A percentile compares a stretch with the other conserved stretches of the same genome.
Conservation (phyloP, 2,329 filamentous ascomycete species). For the Ramularia endophylla region DNA sequence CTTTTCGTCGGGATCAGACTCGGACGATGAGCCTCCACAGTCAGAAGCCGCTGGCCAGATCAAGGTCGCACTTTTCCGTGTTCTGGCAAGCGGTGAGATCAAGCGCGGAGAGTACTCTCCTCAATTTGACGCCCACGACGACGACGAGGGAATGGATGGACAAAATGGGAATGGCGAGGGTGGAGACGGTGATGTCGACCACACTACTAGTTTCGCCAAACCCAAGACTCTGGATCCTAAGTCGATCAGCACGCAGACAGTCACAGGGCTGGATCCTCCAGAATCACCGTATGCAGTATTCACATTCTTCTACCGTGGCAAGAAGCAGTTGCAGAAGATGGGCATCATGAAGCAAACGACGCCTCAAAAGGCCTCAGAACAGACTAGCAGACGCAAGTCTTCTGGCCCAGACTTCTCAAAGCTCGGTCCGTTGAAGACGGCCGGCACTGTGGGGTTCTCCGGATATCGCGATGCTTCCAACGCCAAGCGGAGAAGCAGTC, state of each 20-base stretch:
- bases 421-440: conserved; percentile 74
- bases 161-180: conserved; percentile 53
- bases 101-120: conserved; percentile 98
- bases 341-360: conserved; percentile 66
- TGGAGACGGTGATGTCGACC: conserved; percentile 80
- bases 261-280: conserved; percentile 94
- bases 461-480: conserved; percentile 58
- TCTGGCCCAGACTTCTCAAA: conserved; percentile 79
- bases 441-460: conserved; percentile 85
- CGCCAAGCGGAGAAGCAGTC: conserved; percentile 52
- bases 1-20: conserved; percentile 59
- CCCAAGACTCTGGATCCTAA: conserved; percentile 94
- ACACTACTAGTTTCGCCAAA: conserved; percentile 96
- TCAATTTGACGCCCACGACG: conserved; percentile 94
- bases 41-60: conserved; percentile 96
- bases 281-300: conserved; percentile 96
- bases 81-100: conserved; percentile 91
- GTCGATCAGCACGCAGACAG: conserved; percentile 96
- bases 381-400: conserved; percentile 67
- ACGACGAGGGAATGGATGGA: conserved; percentile 63
- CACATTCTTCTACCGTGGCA: conserved; percentile 95
- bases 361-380: conserved; percentile 55
- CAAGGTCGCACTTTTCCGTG: conserved; percentile 93
- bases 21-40: conserved; percentile 75
- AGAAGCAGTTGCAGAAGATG: conserved; percentile 95